Evolutionary conservation across 208 protist genomes (phyloP).

Genomic region (Wallacemonas sp.): DNA sequence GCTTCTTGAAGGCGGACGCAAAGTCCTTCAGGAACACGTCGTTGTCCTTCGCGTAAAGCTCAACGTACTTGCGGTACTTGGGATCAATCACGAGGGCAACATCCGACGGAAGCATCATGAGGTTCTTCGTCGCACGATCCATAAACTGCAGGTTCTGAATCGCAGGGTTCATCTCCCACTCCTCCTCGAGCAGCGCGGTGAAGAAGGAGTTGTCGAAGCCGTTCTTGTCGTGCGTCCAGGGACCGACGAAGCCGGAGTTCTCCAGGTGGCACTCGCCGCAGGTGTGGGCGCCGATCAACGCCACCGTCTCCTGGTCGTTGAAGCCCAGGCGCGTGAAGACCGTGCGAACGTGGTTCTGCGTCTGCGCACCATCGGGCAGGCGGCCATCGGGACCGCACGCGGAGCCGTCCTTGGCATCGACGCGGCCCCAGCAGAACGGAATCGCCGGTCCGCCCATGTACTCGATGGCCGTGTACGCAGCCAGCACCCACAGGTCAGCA

Average conservation of each 20-base stretch:
- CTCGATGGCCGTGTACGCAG: constrained; percentile 90
- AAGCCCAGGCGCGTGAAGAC: constrained; percentile 93
- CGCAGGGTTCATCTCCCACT: constrained; percentile 79
- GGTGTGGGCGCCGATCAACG: constrained; percentile 92
- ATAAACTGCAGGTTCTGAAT: constrained; percentile 74
- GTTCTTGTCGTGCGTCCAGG: constrained; percentile 91
- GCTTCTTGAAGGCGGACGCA: constrained; percentile 71
- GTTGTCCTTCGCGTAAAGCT: constrained; percentile 92
- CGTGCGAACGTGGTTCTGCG: constrained; percentile 74
- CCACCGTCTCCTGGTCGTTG: constrained; percentile 93
- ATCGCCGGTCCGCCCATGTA: constrained; percentile 90
- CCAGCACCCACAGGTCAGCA: constrained; percentile 92
- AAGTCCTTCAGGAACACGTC: constrained; percentile 91
- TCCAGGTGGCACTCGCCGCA: constrained; percentile 90
- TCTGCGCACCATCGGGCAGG: constrained; percentile 85
- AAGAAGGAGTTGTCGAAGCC: constrained; percentile 94
- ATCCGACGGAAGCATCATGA: constrained; percentile 95
- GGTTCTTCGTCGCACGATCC: constrained; percentile 64
- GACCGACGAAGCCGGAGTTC: constrained; percentile 82
- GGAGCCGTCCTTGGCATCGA: constrained; percentile 73
- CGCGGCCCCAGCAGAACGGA: constrained; percentile 80
- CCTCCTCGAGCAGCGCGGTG: constrained; percentile 72
- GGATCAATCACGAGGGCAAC: constrained; percentile 83
- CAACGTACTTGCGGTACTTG: constrained; percentile 76
- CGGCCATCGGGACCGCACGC: constrained; percentile 77